Base-by-base conservation (phyloP, 1,139 yeast genomes). In the Yamadazyma conglobata region DNA sequence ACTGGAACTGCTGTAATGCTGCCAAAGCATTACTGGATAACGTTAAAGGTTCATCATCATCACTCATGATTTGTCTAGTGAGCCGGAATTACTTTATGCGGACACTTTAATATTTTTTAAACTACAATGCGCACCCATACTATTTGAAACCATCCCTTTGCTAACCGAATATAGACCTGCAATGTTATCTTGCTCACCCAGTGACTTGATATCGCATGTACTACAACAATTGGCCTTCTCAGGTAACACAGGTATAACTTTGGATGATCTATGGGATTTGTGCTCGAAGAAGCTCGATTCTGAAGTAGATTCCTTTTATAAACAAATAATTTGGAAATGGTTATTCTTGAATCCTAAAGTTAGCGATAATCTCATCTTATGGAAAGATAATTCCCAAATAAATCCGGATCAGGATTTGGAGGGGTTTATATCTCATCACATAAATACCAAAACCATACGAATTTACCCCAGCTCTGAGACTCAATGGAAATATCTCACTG, bases 11-110 rank as follows among this genome's bases (percentile, higher is more conserved):
- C 42, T 71, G 73, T 31, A 87, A 67, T 1, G 95, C 94, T 2
- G 88, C 91, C 35, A 87, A 61, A 1, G 96, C 79, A 44, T 74
- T 70, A 1, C 85, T 69, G 0, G 95, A 81, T 27, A 85, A 67
- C 1, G 73, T 58, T 13, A 61, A 58, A 14, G 38, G 40, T 36
- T 66, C 73, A 43, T 67, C 72, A 39, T 63, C 69, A 6, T 25
- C 27, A 12, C 25, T 27, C 30, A 21, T 27, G n/a, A n/a, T n/a
- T n/a, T n/a, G n/a, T n/a, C n/a, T n/a, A n/a, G n/a, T n/a, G n/a
- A n/a, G n/a, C n/a, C n/a, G n/a, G n/a, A n/a, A n/a, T n/a, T n/a
- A n/a, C n/a, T n/a, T n/a, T n/a, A n/a, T n/a, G n/a, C n/a, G n/a
- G n/a, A n/a, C n/a, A n/a, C n/a, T n/a, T n/a, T n/a, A n/a, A n/a